Percentiles rank a stretch among this genome's conserved stretches.
Evolutionary conservation across 1,284 basidiomycete species (phyloP).

Genomic region (Taiwanofungus camphoratus): DNA sequence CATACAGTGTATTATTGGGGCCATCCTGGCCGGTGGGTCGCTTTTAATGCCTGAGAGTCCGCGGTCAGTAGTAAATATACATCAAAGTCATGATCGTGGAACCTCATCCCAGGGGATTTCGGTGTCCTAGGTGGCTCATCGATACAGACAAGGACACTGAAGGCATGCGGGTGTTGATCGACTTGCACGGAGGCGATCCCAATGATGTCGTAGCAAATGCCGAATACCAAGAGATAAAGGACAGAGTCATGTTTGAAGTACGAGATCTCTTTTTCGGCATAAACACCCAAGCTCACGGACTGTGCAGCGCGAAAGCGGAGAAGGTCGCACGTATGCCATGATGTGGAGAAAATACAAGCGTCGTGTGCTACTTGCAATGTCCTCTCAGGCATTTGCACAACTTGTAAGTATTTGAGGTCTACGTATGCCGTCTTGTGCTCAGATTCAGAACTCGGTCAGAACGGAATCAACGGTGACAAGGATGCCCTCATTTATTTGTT

Average conservation of each 20-base stretch:
- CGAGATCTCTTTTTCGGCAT: constrained; percentile 13
- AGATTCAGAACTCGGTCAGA: constrained; percentile 36
- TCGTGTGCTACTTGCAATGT: constrained; percentile 94
- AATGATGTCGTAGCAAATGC: constrained; percentile 68
- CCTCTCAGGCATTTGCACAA: constrained; percentile 94
- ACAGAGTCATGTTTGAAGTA: constrained; percentile 80
- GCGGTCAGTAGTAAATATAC: constrained; percentile 49
- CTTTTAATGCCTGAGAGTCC: constrained; percentile 92
- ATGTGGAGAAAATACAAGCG: constrained; percentile 91
- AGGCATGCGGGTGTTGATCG: constrained; percentile 85
- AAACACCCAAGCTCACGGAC: constrained; percentile 1
- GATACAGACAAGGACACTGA: constrained; percentile 84
- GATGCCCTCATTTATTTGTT: not conserved
- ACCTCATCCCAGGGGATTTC: not conserved
- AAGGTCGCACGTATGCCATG: constrained; percentile 73
- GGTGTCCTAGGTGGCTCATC: constrained; percentile 75
- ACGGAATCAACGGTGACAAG: constrained; percentile 79
- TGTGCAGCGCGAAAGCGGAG: constrained; percentile 63
- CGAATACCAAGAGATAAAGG: constrained; percentile 92
- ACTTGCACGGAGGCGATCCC: constrained; percentile 85
- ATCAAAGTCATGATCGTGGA: not conserved
- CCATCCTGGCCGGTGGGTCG: constrained; percentile 78
- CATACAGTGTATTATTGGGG: constrained; percentile 86
- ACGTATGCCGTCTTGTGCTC: constrained; percentile 5
- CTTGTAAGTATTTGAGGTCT: constrained; percentile 47